Conservation (phyloP, 2,329 filamentous ascomycete species). For the Anthostomella pinea region DNA sequence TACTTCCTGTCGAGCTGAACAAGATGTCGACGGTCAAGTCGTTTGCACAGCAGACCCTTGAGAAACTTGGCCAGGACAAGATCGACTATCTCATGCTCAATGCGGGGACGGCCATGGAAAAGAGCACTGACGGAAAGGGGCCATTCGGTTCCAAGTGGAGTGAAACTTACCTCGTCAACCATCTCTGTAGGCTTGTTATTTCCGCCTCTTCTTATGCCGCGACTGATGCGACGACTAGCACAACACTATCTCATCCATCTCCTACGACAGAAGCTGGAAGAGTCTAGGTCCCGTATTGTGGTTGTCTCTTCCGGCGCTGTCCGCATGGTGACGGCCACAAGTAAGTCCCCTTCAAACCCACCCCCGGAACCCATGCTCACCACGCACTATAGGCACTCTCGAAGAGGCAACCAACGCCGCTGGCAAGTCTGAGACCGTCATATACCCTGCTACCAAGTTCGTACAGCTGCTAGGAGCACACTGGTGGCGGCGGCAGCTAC, state of each 20-base stretch:
- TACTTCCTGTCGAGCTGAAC: constrained; percentile 48
- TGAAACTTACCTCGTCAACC: constrained; percentile 50
- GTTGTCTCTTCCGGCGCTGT: constrained; percentile 51
- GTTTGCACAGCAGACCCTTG: constrained; percentile 45
- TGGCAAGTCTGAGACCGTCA: constrained; percentile 31
- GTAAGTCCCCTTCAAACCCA: constrained; percentile 18
- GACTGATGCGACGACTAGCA: constrained; percentile 33
- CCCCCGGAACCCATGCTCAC: neutral
- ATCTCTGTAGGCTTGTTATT: constrained; percentile 41
- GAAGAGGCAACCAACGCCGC: constrained; percentile 31
- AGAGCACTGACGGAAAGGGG: constrained; percentile 34
- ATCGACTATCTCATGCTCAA: constrained; percentile 51
- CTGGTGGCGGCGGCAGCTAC: constrained; percentile 55
- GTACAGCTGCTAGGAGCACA: constrained; percentile 49
- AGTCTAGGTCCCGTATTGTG: constrained; percentile 45
- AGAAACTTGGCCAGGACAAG: constrained; percentile 38
- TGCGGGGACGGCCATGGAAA: constrained; percentile 40
- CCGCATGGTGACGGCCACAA: constrained; percentile 38
- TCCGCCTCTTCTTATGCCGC: neutral
- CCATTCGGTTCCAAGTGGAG: constrained; percentile 47
- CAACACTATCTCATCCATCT: constrained; percentile 53
- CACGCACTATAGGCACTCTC: constrained; percentile 18
- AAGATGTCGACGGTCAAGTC: constrained; percentile 43
- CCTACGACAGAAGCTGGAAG: constrained; percentile 45
- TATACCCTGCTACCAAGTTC: constrained; percentile 49